Conservation (phyloP, 305 asterid genomes). For the Fraxinus sp. region DNA sequence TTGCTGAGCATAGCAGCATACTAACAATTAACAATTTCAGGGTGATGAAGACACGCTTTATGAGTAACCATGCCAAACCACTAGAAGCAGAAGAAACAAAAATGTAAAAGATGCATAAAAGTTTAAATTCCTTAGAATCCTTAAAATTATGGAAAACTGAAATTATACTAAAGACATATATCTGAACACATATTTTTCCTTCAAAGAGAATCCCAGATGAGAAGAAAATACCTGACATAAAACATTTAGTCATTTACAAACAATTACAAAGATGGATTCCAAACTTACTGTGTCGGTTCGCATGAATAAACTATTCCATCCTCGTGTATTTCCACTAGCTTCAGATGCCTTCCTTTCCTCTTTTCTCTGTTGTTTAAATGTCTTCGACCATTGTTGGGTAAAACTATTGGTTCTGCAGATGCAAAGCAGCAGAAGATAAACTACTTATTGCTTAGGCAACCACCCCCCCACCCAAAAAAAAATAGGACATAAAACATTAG, state of each 20-base stretch:
- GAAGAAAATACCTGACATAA: neutral
- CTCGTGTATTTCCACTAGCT: slow-evolving; percentile 76
- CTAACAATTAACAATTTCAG: neutral
- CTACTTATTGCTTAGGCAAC: slow-evolving; percentile 14
- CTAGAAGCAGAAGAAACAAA: neutral
- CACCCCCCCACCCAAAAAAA: neutral
- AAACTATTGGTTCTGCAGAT: slow-evolving; percentile 39
- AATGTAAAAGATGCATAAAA: neutral
- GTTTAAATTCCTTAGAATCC: neutral
- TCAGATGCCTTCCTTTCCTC: slow-evolving; percentile 81
- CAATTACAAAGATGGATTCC: neutral
- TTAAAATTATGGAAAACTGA: neutral
- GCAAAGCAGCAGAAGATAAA: slow-evolving; percentile 21
- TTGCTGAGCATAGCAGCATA: neutral
- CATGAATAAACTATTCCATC: slow-evolving; percentile 88
- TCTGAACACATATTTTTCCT: neutral
- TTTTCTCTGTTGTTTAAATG: slow-evolving; percentile 66
- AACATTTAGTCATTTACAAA: neutral
- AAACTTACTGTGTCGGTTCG: slow-evolving; percentile 83
- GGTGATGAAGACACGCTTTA: neutral
- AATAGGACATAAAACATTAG: neutral
- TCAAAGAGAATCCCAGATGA: neutral
- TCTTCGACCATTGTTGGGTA: slow-evolving; percentile 46
- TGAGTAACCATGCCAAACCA: neutral
- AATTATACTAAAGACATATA: neutral